Conservation (phyloP, 148 eudicot species). For the Bassia scoparia region DNA sequence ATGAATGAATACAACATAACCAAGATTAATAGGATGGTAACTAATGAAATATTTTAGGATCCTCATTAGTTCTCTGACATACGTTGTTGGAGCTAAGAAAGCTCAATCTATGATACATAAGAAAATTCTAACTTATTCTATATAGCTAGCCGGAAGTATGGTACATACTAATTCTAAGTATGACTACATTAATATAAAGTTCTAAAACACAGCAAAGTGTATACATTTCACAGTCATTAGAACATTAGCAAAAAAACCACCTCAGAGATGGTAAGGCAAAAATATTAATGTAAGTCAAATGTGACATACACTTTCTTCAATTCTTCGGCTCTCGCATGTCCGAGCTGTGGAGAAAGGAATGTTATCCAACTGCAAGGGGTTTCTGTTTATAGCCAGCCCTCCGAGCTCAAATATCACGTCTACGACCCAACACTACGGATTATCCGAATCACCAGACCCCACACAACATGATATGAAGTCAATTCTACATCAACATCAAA, state of each 20-base stretch:
- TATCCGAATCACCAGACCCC: constrained; percentile 2
- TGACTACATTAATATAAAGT: background rate
- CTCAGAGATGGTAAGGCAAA: no score
- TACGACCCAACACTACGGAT: constrained; percentile 73
- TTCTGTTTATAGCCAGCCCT: constrained; percentile 85
- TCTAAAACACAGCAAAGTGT: background rate
- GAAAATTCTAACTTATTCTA: no score
- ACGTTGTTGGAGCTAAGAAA: background rate
- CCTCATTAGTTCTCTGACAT: background rate
- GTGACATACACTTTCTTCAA: constrained; percentile 72
- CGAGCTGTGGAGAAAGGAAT: constrained; percentile 58
- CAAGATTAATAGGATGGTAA: background rate
- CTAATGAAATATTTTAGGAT: background rate
- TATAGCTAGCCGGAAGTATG: no score
- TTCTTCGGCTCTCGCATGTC: constrained; percentile 77
- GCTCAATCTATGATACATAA: no score
- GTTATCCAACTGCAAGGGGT: constrained; percentile 73
- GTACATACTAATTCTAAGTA: no score
- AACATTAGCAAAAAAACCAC: no score
- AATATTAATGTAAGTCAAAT: background rate
- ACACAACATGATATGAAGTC: background rate
- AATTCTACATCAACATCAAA: background rate
- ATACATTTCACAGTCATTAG: no score
- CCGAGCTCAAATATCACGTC: constrained; percentile 70
- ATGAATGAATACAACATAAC: constrained; percentile 14